These are phyloP conservation scores for Penicillium diatomitis DNA, from an alignment of 495 filamentous ascomycete species.

Conservation along the genomic window DNA sequence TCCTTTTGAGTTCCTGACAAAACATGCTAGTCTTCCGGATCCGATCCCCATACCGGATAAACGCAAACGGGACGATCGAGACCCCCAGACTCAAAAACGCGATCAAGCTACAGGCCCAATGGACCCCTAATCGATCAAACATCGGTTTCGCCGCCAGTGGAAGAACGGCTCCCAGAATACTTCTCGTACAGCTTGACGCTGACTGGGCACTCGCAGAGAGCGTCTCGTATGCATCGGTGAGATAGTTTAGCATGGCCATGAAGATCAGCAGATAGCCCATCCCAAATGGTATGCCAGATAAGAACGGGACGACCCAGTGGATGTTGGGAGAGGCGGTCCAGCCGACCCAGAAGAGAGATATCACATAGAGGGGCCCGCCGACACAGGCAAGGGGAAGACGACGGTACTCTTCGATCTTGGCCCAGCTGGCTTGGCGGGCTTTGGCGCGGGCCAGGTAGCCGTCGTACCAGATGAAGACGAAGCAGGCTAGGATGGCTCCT, in stretches of 20 bases:
- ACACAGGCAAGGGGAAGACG: slow-evolving; percentile 33
- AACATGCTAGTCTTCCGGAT: slow-evolving; percentile 30
- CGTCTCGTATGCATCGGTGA: slow-evolving; percentile 37
- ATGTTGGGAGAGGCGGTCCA: slow-evolving; percentile 29
- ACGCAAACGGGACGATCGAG: slow-evolving; percentile 26
- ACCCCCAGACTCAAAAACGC: slow-evolving; percentile 31
- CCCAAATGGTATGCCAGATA: slow-evolving; percentile 31
- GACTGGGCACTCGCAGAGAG: slow-evolving; percentile 35
- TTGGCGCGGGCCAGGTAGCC: slow-evolving; percentile 27
- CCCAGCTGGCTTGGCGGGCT: slow-evolving; percentile 25
- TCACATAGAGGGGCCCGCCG: slow-evolving; percentile 30
- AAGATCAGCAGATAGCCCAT: slow-evolving; percentile 35
- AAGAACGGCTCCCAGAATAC: slow-evolving; percentile 31
- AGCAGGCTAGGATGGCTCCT: slow-evolving; percentile 22
- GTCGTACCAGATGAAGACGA: slow-evolving; percentile 33
- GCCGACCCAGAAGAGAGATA: slow-evolving; percentile 32
- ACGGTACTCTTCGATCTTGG: slow-evolving; percentile 30
- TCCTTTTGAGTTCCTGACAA: slow-evolving; percentile 29
- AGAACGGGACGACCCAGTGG: slow-evolving; percentile 32
- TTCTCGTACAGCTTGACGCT: slow-evolving; percentile 31
- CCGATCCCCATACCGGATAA: slow-evolving; percentile 27
- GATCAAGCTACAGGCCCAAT: slow-evolving; percentile 35
- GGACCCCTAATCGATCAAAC: slow-evolving; percentile 30
- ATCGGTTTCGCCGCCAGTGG: slow-evolving; percentile 34
- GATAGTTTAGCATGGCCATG: slow-evolving; percentile 40